Conservation (phyloP, 1,284 basidiomycete genomes). For the Cystobasidiaceae sp. region DNA sequence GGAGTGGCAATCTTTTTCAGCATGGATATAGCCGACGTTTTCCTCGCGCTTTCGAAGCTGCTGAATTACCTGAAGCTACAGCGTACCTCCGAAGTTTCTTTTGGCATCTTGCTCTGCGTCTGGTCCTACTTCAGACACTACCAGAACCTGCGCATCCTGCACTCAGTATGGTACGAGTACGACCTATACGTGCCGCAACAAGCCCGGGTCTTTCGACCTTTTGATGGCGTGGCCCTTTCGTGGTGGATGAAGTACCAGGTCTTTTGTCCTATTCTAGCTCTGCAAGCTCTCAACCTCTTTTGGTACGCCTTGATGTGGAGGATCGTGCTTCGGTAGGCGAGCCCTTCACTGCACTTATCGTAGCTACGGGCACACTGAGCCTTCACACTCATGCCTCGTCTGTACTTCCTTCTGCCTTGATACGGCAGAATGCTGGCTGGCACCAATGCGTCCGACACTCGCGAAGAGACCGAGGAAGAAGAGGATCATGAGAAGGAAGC, state of each 20-base stretch:
- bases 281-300: slow-evolving; percentile 81
- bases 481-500: background rate
- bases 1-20: slow-evolving; percentile 28
- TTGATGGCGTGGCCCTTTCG: slow-evolving; percentile 64
- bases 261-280: slow-evolving; percentile 64
- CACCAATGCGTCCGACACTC: slow-evolving; percentile 1
- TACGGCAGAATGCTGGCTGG: slow-evolving; percentile 21
- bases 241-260: slow-evolving; percentile 66
- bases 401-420: background rate
- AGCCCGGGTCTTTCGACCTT: slow-evolving; percentile 58
- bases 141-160: slow-evolving; percentile 79
- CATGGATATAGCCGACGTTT: slow-evolving; percentile 31
- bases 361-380: background rate
- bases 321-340: slow-evolving; percentile 56
- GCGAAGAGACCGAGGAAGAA: background rate
- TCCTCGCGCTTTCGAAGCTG: slow-evolving; percentile 61
- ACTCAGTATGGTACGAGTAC: slow-evolving; percentile 78
- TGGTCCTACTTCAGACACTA: slow-evolving; percentile 99
- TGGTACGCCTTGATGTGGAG: slow-evolving; percentile 81
- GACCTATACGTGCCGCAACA: slow-evolving; percentile 59
- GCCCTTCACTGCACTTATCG: background rate
- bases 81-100: slow-evolving; percentile 59
- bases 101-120: slow-evolving; percentile 62
- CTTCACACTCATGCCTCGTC: background rate
- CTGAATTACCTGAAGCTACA: slow-evolving; percentile 69